phyloP scores from a whole-genome alignment of 495 filamentous ascomycete species.

The Xylaria bambusicola region DNA sequence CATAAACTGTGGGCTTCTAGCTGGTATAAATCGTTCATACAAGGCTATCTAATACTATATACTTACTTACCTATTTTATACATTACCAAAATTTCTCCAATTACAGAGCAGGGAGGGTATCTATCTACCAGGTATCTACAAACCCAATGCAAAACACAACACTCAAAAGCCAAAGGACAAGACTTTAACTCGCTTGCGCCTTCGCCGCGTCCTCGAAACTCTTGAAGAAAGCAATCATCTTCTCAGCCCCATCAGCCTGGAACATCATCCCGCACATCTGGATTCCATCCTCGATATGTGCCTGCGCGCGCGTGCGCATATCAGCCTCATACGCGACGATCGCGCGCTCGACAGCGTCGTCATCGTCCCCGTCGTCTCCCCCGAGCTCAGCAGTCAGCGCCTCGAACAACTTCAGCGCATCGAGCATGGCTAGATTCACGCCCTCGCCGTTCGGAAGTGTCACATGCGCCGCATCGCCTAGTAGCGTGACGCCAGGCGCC shows the following conservation, averaged over 20 bases:
- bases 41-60: neutral
- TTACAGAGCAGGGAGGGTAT: neutral
- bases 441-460: conserved; percentile 35
- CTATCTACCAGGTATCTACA: neutral
- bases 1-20: too few species aligned
- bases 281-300: conserved; percentile 4
- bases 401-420: conserved; percentile 24
- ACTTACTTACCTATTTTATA: neutral
- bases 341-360: conserved; percentile 4
- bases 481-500: conserved; percentile 48
- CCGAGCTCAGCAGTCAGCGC: conserved; percentile 3
- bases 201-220: neutral
- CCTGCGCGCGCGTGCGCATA: neutral
- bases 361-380: neutral
- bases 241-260: conserved; percentile 2
- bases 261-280: conserved; percentile 11
- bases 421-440: conserved; percentile 37
- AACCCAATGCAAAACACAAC: neutral
- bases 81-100: neutral
- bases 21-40: too few species aligned
- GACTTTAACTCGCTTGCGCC: neutral
- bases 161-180: neutral
- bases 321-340: conserved; percentile 7
- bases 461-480: conserved; percentile 63
- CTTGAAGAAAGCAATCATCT: conserved; percentile 14